Conservation (phyloP, 495 filamentous ascomycete genomes). For the Lasiosphaeria miniovina region DNA sequence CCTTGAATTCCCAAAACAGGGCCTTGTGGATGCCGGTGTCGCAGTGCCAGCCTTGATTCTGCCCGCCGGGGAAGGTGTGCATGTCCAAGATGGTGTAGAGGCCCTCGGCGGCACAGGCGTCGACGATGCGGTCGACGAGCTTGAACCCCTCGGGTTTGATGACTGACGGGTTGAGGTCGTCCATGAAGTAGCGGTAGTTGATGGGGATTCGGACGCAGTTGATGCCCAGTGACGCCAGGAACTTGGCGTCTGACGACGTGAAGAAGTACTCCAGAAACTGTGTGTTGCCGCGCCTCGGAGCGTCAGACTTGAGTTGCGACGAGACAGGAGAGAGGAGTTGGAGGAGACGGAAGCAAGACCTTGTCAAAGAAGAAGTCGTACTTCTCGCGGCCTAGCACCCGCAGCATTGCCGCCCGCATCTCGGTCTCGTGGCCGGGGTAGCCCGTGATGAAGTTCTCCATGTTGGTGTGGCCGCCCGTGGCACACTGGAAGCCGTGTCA, state of each 20-base stretch:
- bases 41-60: constrained; percentile 65
- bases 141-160: constrained; percentile 57
- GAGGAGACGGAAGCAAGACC: constrained; percentile 11
- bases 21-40: constrained; percentile 54
- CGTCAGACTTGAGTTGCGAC: background rate
- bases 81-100: constrained; percentile 64
- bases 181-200: constrained; percentile 64
- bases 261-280: constrained; percentile 64
- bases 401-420: constrained; percentile 52
- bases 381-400: constrained; percentile 51
- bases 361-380: constrained; percentile 47
- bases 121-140: constrained; percentile 57
- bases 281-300: constrained; percentile 31
- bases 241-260: constrained; percentile 57
- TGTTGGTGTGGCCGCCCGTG: constrained; percentile 42
- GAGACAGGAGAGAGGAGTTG: constrained; percentile 5
- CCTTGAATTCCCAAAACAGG: constrained; percentile 62
- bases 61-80: constrained; percentile 62
- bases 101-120: constrained; percentile 53
- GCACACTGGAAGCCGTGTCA: constrained; percentile 15
- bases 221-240: constrained; percentile 54
- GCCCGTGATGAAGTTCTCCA: constrained; percentile 71
- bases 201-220: constrained; percentile 65
- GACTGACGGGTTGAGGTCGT: constrained; percentile 59
- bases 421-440: constrained; percentile 59